Evolutionary conservation across 139 green algal species (phyloP), one percentile per base, ranked within the genome.

Genomic region (Haematococcus sp.): DNA sequence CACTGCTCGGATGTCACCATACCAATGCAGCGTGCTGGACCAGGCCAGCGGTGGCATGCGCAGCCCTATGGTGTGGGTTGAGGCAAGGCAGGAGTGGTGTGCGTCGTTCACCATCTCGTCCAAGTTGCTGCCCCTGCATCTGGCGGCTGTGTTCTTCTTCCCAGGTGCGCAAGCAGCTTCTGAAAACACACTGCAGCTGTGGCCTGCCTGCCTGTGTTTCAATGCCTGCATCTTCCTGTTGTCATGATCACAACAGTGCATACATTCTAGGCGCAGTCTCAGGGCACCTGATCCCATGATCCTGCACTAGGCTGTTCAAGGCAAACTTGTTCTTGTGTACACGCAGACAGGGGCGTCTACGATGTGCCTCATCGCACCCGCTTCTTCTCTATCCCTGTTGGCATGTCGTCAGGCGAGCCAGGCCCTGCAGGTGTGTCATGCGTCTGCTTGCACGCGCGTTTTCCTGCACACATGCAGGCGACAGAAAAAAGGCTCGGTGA

Each of bases 111-210:
- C 49, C 4, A 51, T 88, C 34, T 73, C 75, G 1, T 30, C 68
- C n/a, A 66, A 77, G 64, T 46, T 83, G 68, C 76, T 77, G 59
- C 82, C 82, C 25, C 68, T 88, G n/a, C 68, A 75, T 16, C 58
- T 85, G 25, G 82, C 75, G 5, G 81, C 84, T 51, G 75, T 74
- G 44, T 58, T 88, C 46, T 81, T 74, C 68, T 71, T 77, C 28
- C 75, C 72, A 28, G 82, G 82, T 85, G 64, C 16, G 72, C 43
- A 51, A 54, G 51, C 25, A 51, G 19, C n/a, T n/a, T n/a, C n/a
- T n/a, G n/a, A n/a, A n/a, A n/a, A n/a, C n/a, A n/a, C n/a, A n/a
- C n/a, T n/a, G n/a, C n/a, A n/a, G n/a, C n/a, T n/a, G n/a, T n/a
- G n/a, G n/a, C n/a, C n/a, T n/a, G n/a, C n/a, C n/a, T n/a, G n/a